phyloP scores from a whole-genome alignment of 495 filamentous ascomycete genomes.

The Penicillium paradoxum region DNA sequence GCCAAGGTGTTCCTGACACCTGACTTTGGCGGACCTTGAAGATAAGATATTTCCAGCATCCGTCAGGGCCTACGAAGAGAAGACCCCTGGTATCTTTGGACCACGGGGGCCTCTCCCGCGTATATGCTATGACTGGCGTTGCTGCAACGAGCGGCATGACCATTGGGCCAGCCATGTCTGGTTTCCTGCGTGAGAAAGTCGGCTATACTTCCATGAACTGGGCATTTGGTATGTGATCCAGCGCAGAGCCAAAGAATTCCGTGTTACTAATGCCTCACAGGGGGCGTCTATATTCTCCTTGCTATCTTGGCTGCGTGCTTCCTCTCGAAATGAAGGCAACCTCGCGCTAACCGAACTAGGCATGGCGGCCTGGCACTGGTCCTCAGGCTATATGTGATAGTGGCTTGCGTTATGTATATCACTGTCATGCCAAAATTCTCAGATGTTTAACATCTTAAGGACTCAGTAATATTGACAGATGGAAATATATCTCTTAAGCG shows the following conservation, averaged over 20 bases:
- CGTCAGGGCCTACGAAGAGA: neutral
- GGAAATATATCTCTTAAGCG: too few species aligned
- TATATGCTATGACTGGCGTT: constrained; percentile 22
- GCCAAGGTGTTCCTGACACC: neutral
- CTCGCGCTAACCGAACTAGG: neutral
- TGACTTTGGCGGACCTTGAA: neutral
- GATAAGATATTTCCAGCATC: neutral
- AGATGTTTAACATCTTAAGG: too few species aligned
- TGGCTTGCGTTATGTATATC: too few species aligned
- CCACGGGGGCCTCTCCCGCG: neutral
- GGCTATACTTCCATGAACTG: constrained; percentile 24
- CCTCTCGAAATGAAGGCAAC: neutral
- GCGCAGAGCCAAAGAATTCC: neutral
- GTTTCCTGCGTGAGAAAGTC: constrained; percentile 17
- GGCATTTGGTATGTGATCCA: constrained; percentile 9
- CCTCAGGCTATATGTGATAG: too few species aligned
- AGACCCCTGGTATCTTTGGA: neutral
- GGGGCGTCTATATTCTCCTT: neutral
- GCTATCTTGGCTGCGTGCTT: neutral
- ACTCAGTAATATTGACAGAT: too few species aligned
- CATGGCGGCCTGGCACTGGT: neutral
- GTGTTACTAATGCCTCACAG: neutral
- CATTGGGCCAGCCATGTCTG: constrained; percentile 25
- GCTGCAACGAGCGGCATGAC: constrained; percentile 23
- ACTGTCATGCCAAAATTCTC: too few species aligned